Percentiles rank a stretch among this genome's conserved stretches.
phyloP scores from a whole-genome alignment of 257 asterid species.

The Rubia yunnanensis region DNA sequence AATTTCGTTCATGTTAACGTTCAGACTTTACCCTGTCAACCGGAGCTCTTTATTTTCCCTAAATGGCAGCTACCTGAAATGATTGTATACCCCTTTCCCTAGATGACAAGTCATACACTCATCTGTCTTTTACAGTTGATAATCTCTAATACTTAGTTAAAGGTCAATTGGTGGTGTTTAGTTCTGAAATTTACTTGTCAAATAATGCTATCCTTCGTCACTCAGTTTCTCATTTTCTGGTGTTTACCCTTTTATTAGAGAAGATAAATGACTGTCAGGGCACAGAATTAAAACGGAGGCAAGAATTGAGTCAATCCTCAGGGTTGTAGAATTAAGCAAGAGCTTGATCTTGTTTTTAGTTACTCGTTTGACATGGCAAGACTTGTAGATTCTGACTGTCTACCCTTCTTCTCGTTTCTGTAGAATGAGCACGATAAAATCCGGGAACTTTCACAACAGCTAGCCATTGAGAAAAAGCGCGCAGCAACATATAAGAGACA shows the following conservation, averaged over 20 bases:
- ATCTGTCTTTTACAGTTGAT: not conserved
- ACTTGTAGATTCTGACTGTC: not conserved
- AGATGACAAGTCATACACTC: not conserved
- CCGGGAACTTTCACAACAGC: constrained; percentile 78
- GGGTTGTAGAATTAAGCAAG: not conserved
- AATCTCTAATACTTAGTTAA: not conserved
- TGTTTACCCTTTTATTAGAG: not conserved
- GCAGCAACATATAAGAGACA: constrained; percentile 82
- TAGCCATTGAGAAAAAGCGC: constrained; percentile 84
- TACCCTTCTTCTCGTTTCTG: constrained; percentile 9
- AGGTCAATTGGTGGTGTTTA: not conserved
- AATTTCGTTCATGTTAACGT: not conserved
- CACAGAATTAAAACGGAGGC: not conserved
- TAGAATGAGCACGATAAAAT: constrained; percentile 93
- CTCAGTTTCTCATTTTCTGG: not conserved
- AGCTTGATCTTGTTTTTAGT: not conserved
- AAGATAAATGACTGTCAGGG: not conserved
- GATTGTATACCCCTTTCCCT: not conserved
- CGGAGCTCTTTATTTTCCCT: not conserved
- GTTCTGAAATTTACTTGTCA: not conserved
- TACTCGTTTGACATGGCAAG: not conserved
- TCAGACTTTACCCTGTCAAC: not conserved
- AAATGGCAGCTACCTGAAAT: not conserved
- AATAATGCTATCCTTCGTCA: not conserved
- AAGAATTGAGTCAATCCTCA: not conserved